Base-by-base conservation (phyloP, 2,329 filamentous ascomycete species). In the Karstenula rhodostoma region DNA sequence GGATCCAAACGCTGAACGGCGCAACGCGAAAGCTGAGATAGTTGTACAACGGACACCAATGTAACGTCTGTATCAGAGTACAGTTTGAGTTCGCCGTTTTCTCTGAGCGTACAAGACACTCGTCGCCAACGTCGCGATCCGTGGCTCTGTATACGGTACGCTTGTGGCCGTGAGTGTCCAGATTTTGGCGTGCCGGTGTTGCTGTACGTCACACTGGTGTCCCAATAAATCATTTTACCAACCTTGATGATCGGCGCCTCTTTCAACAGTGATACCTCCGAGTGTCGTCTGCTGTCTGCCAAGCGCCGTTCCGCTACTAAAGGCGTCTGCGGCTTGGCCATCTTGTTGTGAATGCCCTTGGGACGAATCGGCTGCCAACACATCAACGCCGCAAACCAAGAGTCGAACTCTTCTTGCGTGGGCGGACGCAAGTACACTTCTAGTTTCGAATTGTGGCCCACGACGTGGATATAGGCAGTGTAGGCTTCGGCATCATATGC, bases 71-170 rank as follows among this genome's bases (percentile, higher is more conserved):
- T 89, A 70, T 97, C 94, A 1, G 91, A 91, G 77, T 95, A 90
- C 12, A 99, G 85, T 72, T 94, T 96, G 74, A 99, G 90, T 73
- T 96, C 92, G 59, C 95, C 95, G 69, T 97, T 97, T 73, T 98
- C 95, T 67, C 96, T 92, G 25, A 99, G 83, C 19, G 95, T 96
- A 77, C 94, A 97, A 32, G 93, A 97, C 4, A 98, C 93, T 65
- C 87, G 87, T 69, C 91, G 88, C 95, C 95, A 98, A 12, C 90
- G 86, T n/a, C 83, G 81, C 48, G 85, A 84, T 55, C 85, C 80
- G 40, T 84, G 81, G 67, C 83, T 85, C 70, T 87, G 84, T 67
- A 87, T 81, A 59, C 84, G 81, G 68, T 85, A 84, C 6, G 82
- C 83, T 27, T 83, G 84, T 13, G 85, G 82, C 27, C 84, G 79